These are phyloP conservation scores for Withania somnifera DNA, from an alignment of 305 asterid genomes.

Conservation along the genomic window DNA sequence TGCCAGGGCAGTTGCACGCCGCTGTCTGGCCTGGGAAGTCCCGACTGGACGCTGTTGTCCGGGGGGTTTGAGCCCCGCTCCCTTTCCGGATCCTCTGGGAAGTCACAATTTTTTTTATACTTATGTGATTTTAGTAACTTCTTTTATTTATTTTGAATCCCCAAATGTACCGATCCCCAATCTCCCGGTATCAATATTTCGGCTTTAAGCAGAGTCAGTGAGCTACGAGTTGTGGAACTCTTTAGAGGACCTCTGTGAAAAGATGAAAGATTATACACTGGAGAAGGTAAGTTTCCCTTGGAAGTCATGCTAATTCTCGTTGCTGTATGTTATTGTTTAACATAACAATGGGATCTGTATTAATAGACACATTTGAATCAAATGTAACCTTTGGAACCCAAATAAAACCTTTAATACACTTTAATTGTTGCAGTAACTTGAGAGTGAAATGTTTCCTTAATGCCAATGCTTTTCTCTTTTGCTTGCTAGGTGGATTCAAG, in stretches of 20 bases:
- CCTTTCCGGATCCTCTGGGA: no score
- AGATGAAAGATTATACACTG: conserved; percentile 93
- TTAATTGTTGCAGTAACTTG: not conserved
- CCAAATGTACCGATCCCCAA: no score
- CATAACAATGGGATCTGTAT: not conserved
- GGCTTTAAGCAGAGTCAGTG: conserved; percentile 60
- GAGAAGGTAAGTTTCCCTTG: conserved; percentile 49
- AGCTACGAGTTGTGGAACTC: conserved; percentile 81
- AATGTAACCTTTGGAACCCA: not conserved
- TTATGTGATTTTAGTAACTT: conserved; percentile 8
- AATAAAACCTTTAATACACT: not conserved
- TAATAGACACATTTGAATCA: not conserved
- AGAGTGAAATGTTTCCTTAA: not conserved
- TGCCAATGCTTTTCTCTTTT: conserved; percentile 15
- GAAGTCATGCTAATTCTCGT: conserved; percentile 5
- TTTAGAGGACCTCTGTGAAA: conserved; percentile 91
- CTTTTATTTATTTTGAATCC: conserved; percentile 14
- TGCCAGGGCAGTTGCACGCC: no score
- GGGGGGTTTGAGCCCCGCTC: no score
- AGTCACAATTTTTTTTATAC: not conserved
- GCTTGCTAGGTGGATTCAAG: conserved; percentile 55
- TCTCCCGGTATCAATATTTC: no score
- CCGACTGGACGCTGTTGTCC: no score
- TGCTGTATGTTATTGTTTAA: not conserved
- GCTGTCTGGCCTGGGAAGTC: no score